Percentiles rank a stretch among this genome's conserved stretches.
phyloP scores from a whole-genome alignment of 345 rosid genomes.

The Turritis glabra region DNA sequence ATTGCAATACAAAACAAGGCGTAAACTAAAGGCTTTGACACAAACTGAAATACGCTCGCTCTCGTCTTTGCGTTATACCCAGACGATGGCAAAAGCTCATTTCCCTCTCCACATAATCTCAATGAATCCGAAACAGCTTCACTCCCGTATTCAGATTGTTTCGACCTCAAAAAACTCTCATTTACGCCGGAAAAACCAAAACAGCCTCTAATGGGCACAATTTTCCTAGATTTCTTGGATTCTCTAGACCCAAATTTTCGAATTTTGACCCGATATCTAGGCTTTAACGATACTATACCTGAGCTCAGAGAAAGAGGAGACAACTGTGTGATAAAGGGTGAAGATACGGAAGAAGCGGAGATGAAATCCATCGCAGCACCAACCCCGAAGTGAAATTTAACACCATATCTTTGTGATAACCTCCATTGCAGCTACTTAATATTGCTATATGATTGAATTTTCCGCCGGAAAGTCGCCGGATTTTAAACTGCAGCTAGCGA shows the following conservation, averaged over 20 bases:
- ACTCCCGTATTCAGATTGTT: constrained; percentile 18
- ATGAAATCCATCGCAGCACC: constrained; percentile 52
- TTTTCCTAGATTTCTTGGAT: constrained; percentile 13
- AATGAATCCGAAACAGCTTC: constrained; percentile 17
- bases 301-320: constrained; percentile 34
- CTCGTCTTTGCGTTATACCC: constrained; percentile 26
- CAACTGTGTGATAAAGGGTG: constrained; percentile 41
- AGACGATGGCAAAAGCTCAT: constrained; percentile 30
- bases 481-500: neutral
- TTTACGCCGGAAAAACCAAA: constrained; percentile 31
- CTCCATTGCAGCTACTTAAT: constrained; percentile 18
- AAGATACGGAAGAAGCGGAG: constrained; percentile 40
- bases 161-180: constrained; percentile 31
- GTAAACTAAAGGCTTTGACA: constrained; percentile 51
- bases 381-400: constrained; percentile 15
- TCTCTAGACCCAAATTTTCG: constrained; percentile 27
- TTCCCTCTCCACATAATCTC: constrained; percentile 19
- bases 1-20: constrained; percentile 62
- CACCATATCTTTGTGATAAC: neutral
- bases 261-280: constrained; percentile 32
- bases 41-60: constrained; percentile 37
- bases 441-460: neutral
- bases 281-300: constrained; percentile 31
- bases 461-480: constrained; percentile 19
- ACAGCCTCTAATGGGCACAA: constrained; percentile 31